Conservation (phyloP, 495 filamentous ascomycete genomes). For the Penicillium simplicissimum region DNA sequence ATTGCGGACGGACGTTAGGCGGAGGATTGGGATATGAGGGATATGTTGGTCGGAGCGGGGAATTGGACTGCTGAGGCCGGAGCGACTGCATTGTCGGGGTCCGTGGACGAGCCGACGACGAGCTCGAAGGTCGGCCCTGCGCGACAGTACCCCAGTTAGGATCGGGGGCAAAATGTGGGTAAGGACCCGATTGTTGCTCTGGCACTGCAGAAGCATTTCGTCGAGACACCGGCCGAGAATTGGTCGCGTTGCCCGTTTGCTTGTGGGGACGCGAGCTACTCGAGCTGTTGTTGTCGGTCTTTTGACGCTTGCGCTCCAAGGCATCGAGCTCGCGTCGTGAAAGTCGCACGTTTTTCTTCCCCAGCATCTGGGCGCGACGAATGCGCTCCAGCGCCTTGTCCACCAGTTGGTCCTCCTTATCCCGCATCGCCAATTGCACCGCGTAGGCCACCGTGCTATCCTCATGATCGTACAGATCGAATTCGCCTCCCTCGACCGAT, state of each 20-base stretch:
- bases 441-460: constrained; percentile 51
- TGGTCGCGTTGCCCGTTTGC: constrained; percentile 10
- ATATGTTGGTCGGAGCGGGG: constrained; percentile 38
- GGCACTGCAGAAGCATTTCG: constrained; percentile 31
- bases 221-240: constrained; percentile 22
- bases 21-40: constrained; percentile 33
- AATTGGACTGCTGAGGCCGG: constrained; percentile 35
- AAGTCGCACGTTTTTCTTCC: constrained; percentile 73
- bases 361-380: constrained; percentile 68
- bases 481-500: constrained; percentile 55
- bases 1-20: constrained; percentile 30
- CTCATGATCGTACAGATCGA: constrained; percentile 56
- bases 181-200: constrained; percentile 30
- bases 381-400: constrained; percentile 76
- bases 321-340: constrained; percentile 74
- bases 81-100: constrained; percentile 43
- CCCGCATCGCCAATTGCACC: constrained; percentile 55
- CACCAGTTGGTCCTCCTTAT: constrained; percentile 71
- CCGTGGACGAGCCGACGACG: constrained; percentile 38
- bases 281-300: constrained; percentile 41
- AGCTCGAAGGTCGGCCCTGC: constrained; percentile 32
- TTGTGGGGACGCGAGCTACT: constrained; percentile 17
- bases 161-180: constrained; percentile 30
- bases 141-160: constrained; percentile 23
- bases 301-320: constrained; percentile 65